Base-by-base conservation (phyloP, 2,329 filamentous ascomycete genomes). In the Claviceps pusilla region DNA sequence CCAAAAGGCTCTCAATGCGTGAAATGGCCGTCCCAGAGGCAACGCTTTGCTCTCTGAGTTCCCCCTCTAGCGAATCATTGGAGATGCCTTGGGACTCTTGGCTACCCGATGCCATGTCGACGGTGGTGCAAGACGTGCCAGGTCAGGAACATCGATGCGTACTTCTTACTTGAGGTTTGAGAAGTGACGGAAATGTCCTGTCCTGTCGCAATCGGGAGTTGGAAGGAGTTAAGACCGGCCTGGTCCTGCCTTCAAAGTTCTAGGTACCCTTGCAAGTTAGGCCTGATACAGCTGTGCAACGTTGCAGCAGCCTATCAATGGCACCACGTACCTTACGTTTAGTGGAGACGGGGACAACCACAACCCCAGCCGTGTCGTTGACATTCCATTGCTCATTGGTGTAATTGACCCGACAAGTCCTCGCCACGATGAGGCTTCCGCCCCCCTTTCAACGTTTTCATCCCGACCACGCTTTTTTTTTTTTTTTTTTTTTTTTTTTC, bases 1-100 rank as follows among this genome's bases (percentile, higher is more conserved):
- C 64, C 14, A 72, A 52, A 19, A 69, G 59, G 43, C 58, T 57
- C 52, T 72, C 70, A n/a, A 73, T 71, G n/a, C 51, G 54, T 47
- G 50, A 54, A 45, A 56, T 50, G 33, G 35, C 50, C 19, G 45
- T 49, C n/a, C 56, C 56, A 50, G 50, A 50, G 19, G 29, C 50
- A 29, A 48, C 19, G 24, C 29, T 24, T 16, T 47, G 31, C 12
- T 43, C 41, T 45, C 42, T 46, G 7, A n/a, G 12, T 9, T 19
- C 39, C 14, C 10, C 2, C 2, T 24, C 11, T 12, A n/a, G 11
- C 31, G 39, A 14, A 3, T 35, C 45, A 39, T 47, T 14, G n/a
- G 33, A 16, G 12, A 3, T 19, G 6, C 24, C 24, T 24, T 24
- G 24, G 24, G 24, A 24, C 24, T 47, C 7, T 42, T 48, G 51